Evolutionary conservation across 2,329 filamentous ascomycete genomes (phyloP).

Genomic region (Tolypocladium ophioglossoides): DNA sequence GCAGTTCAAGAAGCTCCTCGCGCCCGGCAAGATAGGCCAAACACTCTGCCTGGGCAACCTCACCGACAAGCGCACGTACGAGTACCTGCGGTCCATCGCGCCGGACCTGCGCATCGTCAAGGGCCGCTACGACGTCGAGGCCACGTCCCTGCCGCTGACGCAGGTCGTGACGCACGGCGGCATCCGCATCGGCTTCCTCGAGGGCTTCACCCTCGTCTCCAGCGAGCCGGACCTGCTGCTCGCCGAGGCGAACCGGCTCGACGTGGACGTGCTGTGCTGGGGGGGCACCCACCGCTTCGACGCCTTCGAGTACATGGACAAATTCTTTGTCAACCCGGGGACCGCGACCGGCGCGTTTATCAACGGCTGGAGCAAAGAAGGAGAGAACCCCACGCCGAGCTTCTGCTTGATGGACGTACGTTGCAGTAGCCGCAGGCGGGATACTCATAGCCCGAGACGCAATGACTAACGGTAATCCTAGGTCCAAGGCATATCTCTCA

Average conservation of each 20-base stretch:
- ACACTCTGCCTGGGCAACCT: conserved; percentile 73
- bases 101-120: conserved; percentile 63
- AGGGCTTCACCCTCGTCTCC: conserved; percentile 58
- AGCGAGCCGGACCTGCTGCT: conserved; percentile 56
- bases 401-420: conserved; percentile 97
- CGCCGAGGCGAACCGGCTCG: conserved; percentile 56
- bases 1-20: conserved; percentile 78
- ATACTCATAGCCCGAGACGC: background rate
- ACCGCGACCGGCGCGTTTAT: conserved; percentile 55
- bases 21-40: conserved; percentile 74
- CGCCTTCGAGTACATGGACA: conserved; percentile 64
- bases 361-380: conserved; percentile 44
- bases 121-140: conserved; percentile 57
- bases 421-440: conserved; percentile 14
- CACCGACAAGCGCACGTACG: conserved; percentile 70
- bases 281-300: conserved; percentile 59
- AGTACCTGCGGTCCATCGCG: conserved; percentile 65
- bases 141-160: conserved; percentile 52
- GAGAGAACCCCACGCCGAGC: conserved; percentile 73
- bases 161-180: conserved; percentile 57
- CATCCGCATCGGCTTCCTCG: conserved; percentile 55
- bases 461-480: conserved; percentile 22
- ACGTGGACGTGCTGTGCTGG: conserved; percentile 60
- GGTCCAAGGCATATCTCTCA: conserved; percentile 93
- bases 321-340: conserved; percentile 62